phyloP scores from a whole-genome alignment of 441 rosid genomes.

The Metrosideros polymorpha region DNA sequence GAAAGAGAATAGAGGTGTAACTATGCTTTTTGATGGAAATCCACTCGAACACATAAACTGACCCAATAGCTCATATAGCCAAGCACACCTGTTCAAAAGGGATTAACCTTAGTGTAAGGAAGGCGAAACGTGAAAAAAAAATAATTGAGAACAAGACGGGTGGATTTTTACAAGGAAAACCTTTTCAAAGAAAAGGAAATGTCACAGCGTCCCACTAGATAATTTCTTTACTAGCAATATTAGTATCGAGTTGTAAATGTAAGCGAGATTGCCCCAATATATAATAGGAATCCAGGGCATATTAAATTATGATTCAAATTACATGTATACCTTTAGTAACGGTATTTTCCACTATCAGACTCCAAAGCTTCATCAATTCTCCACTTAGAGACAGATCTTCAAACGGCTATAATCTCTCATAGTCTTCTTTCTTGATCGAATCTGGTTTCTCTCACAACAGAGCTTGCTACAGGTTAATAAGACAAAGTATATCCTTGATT shows the following conservation, averaged over 20 bases:
- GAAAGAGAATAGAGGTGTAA: neutral
- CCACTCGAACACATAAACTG: neutral
- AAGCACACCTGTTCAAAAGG: neutral
- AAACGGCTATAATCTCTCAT: too few relatives aligned
- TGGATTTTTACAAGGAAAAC: neutral
- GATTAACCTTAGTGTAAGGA: neutral
- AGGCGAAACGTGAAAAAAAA: neutral
- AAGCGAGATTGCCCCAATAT: neutral
- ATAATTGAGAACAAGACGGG: neutral
- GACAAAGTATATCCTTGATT: too few relatives aligned
- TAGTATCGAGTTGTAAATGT: neutral
- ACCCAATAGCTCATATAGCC: neutral
- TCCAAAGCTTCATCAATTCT: too few relatives aligned
- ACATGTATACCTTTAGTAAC: too few relatives aligned
- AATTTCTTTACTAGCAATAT: neutral
- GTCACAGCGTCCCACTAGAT: neutral
- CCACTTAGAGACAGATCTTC: too few relatives aligned
- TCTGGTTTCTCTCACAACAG: too few relatives aligned
- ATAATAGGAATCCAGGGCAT: accelerated
- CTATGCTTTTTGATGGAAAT: neutral
- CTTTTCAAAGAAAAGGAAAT: neutral
- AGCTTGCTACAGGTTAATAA: too few relatives aligned
- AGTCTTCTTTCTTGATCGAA: too few relatives aligned
- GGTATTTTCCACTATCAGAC: neutral
- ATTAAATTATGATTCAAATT: neutral